Evolutionary conservation across 2,329 filamentous ascomycete genomes (phyloP).

Genomic region (Fusarium stilboides): DNA sequence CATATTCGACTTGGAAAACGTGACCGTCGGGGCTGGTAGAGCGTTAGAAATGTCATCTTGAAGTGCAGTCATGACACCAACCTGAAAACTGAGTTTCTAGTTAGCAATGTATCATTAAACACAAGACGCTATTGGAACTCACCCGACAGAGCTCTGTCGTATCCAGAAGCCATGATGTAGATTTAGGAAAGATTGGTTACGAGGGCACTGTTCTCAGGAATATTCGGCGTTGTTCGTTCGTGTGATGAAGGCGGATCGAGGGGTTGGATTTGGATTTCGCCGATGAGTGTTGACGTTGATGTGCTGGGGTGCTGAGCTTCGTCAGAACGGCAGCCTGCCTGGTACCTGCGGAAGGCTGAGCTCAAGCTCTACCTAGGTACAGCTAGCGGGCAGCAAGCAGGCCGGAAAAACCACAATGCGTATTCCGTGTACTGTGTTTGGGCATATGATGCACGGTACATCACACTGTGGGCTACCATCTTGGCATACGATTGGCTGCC

Average conservation of each 20-base stretch:
- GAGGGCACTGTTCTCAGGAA: background rate
- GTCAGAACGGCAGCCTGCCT: constrained; percentile 59
- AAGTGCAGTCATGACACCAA: constrained; percentile 56
- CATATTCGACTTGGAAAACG: constrained; percentile 99
- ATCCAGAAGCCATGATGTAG: constrained; percentile 85
- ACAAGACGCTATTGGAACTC: constrained; percentile 60
- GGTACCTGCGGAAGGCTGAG: constrained; percentile 49
- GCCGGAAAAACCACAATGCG: constrained; percentile 53
- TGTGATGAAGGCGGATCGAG: constrained; percentile 32
- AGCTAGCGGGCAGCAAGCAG: constrained; percentile 25
- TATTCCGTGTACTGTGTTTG: constrained; percentile 24
- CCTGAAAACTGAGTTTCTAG: constrained; percentile 81
- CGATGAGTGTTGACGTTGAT: constrained; percentile 46
- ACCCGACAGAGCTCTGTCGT: constrained; percentile 99
- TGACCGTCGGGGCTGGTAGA: constrained; percentile 91
- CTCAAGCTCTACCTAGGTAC: constrained; percentile 52
- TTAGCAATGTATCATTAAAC: constrained; percentile 61
- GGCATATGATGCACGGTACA: background rate
- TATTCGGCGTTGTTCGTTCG: constrained; percentile 17
- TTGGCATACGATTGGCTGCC: too few relatives aligned
- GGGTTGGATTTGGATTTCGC: constrained; percentile 36
- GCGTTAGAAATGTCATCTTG: constrained; percentile 59
- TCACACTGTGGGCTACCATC: background rate
- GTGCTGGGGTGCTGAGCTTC: constrained; percentile 54
- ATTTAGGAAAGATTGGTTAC: constrained; percentile 6